Percentiles rank a stretch among this genome's conserved stretches.
phyloP scores from a whole-genome alignment of 108 stramenopile species.

The Cyclotella cryptica region DNA sequence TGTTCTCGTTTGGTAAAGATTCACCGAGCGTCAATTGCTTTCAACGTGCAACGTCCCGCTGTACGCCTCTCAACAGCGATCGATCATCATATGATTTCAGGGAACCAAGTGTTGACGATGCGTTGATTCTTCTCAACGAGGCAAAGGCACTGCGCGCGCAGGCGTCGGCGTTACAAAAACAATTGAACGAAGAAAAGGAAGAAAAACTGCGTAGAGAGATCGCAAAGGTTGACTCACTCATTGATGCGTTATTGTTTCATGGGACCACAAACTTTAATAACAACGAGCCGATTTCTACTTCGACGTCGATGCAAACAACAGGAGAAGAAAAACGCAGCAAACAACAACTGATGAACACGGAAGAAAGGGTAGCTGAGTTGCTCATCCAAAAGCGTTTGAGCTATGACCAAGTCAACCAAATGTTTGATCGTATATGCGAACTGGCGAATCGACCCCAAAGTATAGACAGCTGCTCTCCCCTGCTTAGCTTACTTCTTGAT shows the following conservation, averaged over 20 bases:
- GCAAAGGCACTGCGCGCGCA: constrained; percentile 6
- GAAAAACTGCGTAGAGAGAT: constrained; percentile 48
- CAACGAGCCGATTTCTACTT: not conserved
- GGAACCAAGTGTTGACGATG: not conserved
- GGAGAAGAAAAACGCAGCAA: constrained; percentile 23
- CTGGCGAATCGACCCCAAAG: constrained; percentile 53
- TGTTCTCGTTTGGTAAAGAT: not conserved
- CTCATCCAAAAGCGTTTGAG: constrained; percentile 67
- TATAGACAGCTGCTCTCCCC: constrained; percentile 46
- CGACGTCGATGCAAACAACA: constrained; percentile 13
- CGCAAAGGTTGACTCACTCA: constrained; percentile 69
- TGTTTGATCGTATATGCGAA: constrained; percentile 73
- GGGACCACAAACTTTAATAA: constrained; percentile 11
- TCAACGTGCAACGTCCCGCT: not conserved
- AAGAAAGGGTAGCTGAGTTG: constrained; percentile 59
- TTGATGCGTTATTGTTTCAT: constrained; percentile 63
- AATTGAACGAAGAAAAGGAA: constrained; percentile 49
- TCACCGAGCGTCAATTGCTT: not conserved
- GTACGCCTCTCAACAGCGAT: not conserved
- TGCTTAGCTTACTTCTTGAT: constrained; percentile 61
- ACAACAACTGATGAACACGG: constrained; percentile 67
- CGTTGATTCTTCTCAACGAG: not conserved
- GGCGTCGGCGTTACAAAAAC: constrained; percentile 33
- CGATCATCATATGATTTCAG: not conserved
- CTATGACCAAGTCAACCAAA: constrained; percentile 70